phyloP scores from a whole-genome alignment of 2,329 filamentous ascomycete species.

The Arthrobotrys megalospora region DNA sequence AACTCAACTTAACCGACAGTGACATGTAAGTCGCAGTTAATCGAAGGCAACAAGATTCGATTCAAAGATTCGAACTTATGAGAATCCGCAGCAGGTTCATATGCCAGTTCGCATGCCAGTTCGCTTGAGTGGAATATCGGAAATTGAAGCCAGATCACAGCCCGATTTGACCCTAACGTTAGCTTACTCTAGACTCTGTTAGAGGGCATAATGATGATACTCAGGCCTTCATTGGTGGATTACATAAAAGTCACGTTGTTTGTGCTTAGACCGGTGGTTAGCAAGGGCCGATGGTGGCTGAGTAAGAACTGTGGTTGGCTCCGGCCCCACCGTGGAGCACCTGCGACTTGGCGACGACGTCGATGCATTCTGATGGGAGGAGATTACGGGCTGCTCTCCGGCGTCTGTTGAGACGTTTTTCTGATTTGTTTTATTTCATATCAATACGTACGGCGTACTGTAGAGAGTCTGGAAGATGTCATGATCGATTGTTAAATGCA shows the following conservation, averaged over 20 bases:
- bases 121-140: conserved; percentile 22
- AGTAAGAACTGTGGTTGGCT: conserved; percentile 25
- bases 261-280: conserved; percentile 60
- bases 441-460: too few species aligned
- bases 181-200: background rate
- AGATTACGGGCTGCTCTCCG: background rate
- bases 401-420: conserved; percentile 3
- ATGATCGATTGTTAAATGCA: too few species aligned
- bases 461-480: too few species aligned
- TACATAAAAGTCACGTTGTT: conserved; percentile 50
- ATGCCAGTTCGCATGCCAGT: background rate
- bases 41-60: background rate
- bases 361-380: background rate
- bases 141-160: conserved; percentile 50
- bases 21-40: background rate
- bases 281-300: conserved; percentile 52
- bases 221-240: conserved; percentile 36
- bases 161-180: conserved; percentile 38
- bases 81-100: conserved; percentile 11
- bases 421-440: too few species aligned
- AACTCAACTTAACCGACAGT: too few species aligned
- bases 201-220: background rate
- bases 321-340: conserved; percentile 14
- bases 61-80: background rate
- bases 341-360: conserved; percentile 35